Base-by-base conservation (phyloP, 2,329 filamentous ascomycete species). In the Fusarium sp. region DNA sequence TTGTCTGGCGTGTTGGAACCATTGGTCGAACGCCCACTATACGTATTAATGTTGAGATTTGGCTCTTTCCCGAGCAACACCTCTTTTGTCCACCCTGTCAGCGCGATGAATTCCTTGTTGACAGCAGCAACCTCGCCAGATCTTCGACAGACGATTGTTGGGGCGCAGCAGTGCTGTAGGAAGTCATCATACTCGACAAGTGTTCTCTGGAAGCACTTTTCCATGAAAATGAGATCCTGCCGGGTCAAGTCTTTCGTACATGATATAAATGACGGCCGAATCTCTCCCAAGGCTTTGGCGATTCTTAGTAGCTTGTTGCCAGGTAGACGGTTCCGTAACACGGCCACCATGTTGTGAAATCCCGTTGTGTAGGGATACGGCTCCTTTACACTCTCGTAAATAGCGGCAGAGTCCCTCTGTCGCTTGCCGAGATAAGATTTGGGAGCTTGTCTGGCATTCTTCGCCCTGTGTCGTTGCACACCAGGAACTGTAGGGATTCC, bases 101-200 rank as follows among this genome's bases (percentile, higher is more conserved):
- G 82, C 30, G 96, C 92, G n/a, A 91, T 93, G 72, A 99, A 99
- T 77, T 98, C 96, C 79, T 97, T 97, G 76, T 96, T 96, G 22
- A 96, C 93, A 5, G 93, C 93, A 1, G 94, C 94, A n/a, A 99
- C 89, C 78, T 98, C 96, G 50, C 96, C 96, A 0, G 94, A 97
- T 47, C 96, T 89, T 47, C 96, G 89, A 75, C 93, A 96, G 25
- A 98, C 93, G 59, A 99, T 89, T 1, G 94, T 97, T 0, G 96
- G 96, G 6, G 94, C 96, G 39, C 93, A 93, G 63, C 91, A 93
- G 67, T 93, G 90, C 58, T 92, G 89, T 82, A 97, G 92, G 70
- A 96, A 96, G 68, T 97, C 93, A 76, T 98, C 93, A 74, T 97
- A 96, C 76, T 97, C 94, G 75, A 94, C 93, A 13, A 98, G 84